phyloP scores from a whole-genome alignment of 2,329 filamentous ascomycete genomes.

The Piedraia hortae region DNA sequence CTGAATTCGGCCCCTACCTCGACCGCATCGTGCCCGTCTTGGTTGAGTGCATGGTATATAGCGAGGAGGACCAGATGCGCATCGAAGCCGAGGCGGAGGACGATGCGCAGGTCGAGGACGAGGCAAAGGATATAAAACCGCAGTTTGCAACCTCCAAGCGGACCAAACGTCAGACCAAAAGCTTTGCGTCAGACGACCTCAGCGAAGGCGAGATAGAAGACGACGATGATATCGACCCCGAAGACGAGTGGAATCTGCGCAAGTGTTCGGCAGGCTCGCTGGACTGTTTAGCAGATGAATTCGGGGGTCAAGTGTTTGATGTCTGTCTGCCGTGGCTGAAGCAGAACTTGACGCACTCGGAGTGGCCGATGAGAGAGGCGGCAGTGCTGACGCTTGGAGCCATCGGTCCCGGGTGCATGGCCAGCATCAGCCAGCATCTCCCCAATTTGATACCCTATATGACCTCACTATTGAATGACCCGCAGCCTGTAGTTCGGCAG shows the following conservation, averaged over 20 bases:
- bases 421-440: constrained; percentile 67
- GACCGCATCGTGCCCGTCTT: constrained; percentile 69
- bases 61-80: constrained; percentile 69
- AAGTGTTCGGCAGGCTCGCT: constrained; percentile 93
- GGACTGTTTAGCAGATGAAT: constrained; percentile 80
- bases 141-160: constrained; percentile 44
- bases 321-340: constrained; percentile 80
- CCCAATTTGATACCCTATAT: constrained; percentile 77
- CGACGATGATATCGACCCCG: constrained; percentile 42
- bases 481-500: constrained; percentile 72
- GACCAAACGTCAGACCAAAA: constrained; percentile 25
- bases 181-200: constrained; percentile 41
- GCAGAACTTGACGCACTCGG: constrained; percentile 59
- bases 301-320: constrained; percentile 65
- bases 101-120: constrained; percentile 78
- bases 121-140: constrained; percentile 72
- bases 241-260: constrained; percentile 80
- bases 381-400: constrained; percentile 84
- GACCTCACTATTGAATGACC: constrained; percentile 56
- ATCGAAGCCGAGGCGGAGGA: constrained; percentile 51
- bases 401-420: constrained; percentile 82
- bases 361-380: constrained; percentile 83
- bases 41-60: constrained; percentile 86
- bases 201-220: constrained; percentile 63
- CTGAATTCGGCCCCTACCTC: constrained; percentile 49